These are phyloP conservation scores for Tolypocladium ophioglossoides DNA, from an alignment of 2,329 filamentous ascomycete genomes.

Conservation along the genomic window DNA sequence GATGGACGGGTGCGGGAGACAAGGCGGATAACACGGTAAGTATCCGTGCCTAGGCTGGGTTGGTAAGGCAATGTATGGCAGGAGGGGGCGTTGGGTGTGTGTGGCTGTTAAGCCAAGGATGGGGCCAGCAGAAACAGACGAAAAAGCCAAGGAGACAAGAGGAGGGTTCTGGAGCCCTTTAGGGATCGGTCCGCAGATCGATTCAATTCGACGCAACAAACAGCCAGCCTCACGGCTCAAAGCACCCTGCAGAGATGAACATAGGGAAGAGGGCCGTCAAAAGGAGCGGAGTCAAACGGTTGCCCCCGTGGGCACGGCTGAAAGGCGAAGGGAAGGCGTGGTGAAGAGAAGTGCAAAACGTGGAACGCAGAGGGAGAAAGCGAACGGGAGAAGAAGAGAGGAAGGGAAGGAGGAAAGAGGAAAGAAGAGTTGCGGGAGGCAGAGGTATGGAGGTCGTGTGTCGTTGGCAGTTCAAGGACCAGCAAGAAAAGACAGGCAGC, in stretches of 20 bases:
- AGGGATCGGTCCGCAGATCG: not conserved
- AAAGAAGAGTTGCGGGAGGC: not conserved
- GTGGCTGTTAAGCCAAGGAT: constrained; percentile 1
- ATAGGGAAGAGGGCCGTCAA: not conserved
- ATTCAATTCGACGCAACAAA: not conserved
- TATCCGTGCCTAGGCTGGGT: not conserved
- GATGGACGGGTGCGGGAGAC: not conserved
- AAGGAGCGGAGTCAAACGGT: not conserved
- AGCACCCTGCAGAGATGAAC: not conserved
- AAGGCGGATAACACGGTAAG: not conserved
- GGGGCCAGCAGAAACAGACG: not conserved
- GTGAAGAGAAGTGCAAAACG: not conserved
- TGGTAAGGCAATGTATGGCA: not conserved
- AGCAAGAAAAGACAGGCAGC: not conserved
- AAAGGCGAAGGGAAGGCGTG: not conserved
- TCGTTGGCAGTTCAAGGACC: not conserved
- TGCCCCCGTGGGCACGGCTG: not conserved
- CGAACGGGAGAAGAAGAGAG: not conserved
- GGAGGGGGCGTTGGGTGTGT: not conserved
- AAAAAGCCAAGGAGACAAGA: not conserved
- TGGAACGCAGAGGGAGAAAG: not conserved
- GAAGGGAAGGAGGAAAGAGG: not conserved
- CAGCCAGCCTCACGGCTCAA: not conserved
- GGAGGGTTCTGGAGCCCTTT: not conserved
- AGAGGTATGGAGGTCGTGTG: not conserved